phyloP scores from a whole-genome alignment of 352 stramenopile species.

The Phytophthora aleatoria region DNA sequence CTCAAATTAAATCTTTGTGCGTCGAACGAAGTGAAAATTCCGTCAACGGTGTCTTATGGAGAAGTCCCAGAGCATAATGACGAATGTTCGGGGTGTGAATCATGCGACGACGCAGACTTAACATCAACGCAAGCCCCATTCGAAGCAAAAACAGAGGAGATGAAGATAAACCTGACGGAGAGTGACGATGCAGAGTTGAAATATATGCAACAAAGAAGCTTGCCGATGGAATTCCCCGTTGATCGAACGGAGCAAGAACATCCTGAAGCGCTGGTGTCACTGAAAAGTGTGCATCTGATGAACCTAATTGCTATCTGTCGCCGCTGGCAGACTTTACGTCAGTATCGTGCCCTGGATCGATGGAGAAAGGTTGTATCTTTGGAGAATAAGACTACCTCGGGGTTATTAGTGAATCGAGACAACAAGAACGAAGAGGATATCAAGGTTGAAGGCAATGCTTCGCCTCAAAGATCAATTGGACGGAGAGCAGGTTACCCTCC shows the following conservation, averaged over 20 bases:
- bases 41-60: background rate
- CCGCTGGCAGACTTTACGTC: slow-evolving; percentile 26
- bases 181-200: slow-evolving; percentile 45
- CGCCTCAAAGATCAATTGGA: background rate
- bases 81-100: slow-evolving; percentile 4
- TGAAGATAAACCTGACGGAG: slow-evolving; percentile 12
- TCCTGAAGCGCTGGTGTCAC: slow-evolving; percentile 6
- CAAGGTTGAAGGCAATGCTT: background rate
- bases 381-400: background rate
- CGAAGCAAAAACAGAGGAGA: background rate
- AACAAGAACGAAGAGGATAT: background rate
- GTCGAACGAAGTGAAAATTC: slow-evolving; percentile 2
- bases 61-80: slow-evolving; percentile 12
- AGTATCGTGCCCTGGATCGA: slow-evolving; percentile 35
- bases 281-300: slow-evolving; percentile 35
- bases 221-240: slow-evolving; percentile 13
- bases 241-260: slow-evolving; percentile 14
- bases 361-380: slow-evolving; percentile 34
- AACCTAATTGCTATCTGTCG: slow-evolving; percentile 43
- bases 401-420: background rate
- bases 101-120: slow-evolving; percentile 1
- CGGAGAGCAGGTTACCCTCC: slow-evolving; percentile 17
- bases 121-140: background rate
- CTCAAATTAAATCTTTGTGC: slow-evolving; percentile 46
- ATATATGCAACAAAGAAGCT: slow-evolving; percentile 36